These are phyloP conservation scores for Vitis hybrid DNA, from an alignment of 177 flowering plant species.

Conservation along the genomic window DNA sequence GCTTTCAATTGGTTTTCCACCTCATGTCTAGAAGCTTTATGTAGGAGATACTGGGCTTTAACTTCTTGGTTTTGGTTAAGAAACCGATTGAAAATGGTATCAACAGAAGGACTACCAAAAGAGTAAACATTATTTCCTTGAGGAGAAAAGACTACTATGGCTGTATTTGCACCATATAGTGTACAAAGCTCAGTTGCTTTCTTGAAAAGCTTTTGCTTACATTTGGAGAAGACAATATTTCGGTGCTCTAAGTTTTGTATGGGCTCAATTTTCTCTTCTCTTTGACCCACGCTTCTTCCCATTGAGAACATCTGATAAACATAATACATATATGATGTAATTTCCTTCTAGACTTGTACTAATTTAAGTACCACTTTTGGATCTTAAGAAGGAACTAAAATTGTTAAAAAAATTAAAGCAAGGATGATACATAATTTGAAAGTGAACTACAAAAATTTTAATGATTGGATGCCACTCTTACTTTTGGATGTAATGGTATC, in stretches of 20 bases:
- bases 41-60: neutral
- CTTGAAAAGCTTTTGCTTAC: constrained; percentile 13
- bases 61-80: neutral
- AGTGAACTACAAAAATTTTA: no score
- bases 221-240: constrained; percentile 21
- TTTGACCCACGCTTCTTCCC: no score
- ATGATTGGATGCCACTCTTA: no score
- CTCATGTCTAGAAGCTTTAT: neutral
- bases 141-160: constrained; percentile 10
- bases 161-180: constrained; percentile 16
- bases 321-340: no score
- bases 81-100: neutral
- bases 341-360: no score
- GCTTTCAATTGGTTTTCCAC: constrained; percentile 16
- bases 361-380: no score
- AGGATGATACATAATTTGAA: no score
- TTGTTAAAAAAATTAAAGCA: no score
- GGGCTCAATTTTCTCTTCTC: constrained; percentile 11
- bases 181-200: constrained; percentile 14
- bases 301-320: no score
- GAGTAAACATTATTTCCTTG: constrained; percentile 10
- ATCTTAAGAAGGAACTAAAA: no score
- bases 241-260: constrained; percentile 6
- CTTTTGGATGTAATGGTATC: no score
- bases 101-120: constrained; percentile 11